Conservation (phyloP, 2,329 filamentous ascomycete species). For the Ophiostoma triangulosporum region DNA sequence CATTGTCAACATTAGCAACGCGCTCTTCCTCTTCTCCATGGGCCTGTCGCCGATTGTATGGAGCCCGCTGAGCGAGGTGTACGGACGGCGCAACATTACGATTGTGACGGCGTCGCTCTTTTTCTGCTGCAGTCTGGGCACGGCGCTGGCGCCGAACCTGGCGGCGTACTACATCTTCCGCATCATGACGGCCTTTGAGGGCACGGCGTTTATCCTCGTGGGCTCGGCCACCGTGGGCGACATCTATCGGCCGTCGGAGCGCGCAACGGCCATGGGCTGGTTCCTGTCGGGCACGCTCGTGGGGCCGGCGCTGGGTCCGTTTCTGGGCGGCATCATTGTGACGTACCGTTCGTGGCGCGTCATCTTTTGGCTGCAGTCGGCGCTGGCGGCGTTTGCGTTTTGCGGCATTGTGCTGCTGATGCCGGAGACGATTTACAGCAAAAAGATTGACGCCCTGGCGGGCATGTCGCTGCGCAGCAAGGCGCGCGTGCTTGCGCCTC, state of each 20-base stretch:
- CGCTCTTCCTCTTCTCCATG: slow-evolving; percentile 59
- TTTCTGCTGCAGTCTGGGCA: slow-evolving; percentile 49
- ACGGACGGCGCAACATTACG: slow-evolving; percentile 40
- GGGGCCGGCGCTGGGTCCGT: slow-evolving; percentile 45
- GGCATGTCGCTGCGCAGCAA: slow-evolving; percentile 32
- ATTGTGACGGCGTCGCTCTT: slow-evolving; percentile 44
- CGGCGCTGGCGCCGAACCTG: slow-evolving; percentile 52
- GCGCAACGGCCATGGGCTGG: slow-evolving; percentile 52
- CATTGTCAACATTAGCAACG: slow-evolving; percentile 55
- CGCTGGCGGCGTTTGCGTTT: slow-evolving; percentile 41
- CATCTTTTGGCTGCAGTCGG: slow-evolving; percentile 59
- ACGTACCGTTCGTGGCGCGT: slow-evolving; percentile 53
- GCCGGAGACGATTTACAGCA: slow-evolving; percentile 53
- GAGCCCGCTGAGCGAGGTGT: slow-evolving; percentile 49
- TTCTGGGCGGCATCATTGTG: slow-evolving; percentile 55
- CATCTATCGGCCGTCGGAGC: slow-evolving; percentile 29
- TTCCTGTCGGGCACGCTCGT: slow-evolving; percentile 52
- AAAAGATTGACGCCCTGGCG: slow-evolving; percentile 39
- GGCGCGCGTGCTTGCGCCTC: slow-evolving; percentile 37
- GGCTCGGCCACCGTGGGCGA: slow-evolving; percentile 48
- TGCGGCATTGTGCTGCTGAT: slow-evolving; percentile 46
- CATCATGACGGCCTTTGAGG: slow-evolving; percentile 54
- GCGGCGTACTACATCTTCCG: slow-evolving; percentile 54
- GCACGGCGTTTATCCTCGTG: slow-evolving; percentile 52
- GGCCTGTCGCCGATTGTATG: slow-evolving; percentile 51